A percentile compares a stretch with the other conserved stretches of the same genome.
Conservation (phyloP, 139 green algal genomes). For the Chlamydomonas sp. region DNA sequence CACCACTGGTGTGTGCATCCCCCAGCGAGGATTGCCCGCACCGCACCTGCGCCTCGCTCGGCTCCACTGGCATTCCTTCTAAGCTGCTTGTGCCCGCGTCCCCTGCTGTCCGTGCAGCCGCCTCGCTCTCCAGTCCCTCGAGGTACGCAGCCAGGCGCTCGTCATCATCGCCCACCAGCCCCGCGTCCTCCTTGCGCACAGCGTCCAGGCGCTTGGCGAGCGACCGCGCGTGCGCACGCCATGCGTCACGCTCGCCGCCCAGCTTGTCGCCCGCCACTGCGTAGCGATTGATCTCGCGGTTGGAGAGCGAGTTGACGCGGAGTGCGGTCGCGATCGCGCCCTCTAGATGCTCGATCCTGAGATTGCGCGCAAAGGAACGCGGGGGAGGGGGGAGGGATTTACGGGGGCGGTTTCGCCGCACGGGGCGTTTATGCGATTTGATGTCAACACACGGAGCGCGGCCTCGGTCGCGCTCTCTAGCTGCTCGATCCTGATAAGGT, state of each 20-base stretch:
- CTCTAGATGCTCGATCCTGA: constrained; percentile 34
- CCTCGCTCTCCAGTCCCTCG: too few species aligned
- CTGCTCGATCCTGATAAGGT: constrained; percentile 11
- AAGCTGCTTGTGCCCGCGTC: too few species aligned
- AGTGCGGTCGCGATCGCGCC: constrained; percentile 31
- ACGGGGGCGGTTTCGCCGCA: too few species aligned
- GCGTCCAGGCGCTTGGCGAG: constrained; percentile 13
- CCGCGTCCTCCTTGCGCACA: not conserved
- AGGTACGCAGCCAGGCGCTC: not conserved
- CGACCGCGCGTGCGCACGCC: constrained; percentile 27
- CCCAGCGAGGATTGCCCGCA: too few species aligned
- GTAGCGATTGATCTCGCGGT: constrained; percentile 28
- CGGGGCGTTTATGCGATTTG: too few species aligned
- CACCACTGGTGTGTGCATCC: too few species aligned
- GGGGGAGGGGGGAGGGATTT: too few species aligned
- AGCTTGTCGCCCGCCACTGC: constrained; percentile 13
- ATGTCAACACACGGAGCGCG: constrained; percentile 35
- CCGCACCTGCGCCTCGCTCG: too few species aligned
- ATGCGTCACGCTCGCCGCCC: constrained; percentile 33
- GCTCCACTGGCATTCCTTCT: too few species aligned
- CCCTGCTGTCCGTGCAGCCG: too few species aligned
- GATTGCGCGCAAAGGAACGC: too few species aligned
- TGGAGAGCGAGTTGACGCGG: constrained; percentile 40
- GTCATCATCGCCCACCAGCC: not conserved
- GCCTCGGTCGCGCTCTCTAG: constrained; percentile 26